Percentiles rank a stretch among this genome's conserved stretches.
phyloP scores from a whole-genome alignment of 2,329 filamentous ascomycete species.

The Fusarium neocosmosporiellum region DNA sequence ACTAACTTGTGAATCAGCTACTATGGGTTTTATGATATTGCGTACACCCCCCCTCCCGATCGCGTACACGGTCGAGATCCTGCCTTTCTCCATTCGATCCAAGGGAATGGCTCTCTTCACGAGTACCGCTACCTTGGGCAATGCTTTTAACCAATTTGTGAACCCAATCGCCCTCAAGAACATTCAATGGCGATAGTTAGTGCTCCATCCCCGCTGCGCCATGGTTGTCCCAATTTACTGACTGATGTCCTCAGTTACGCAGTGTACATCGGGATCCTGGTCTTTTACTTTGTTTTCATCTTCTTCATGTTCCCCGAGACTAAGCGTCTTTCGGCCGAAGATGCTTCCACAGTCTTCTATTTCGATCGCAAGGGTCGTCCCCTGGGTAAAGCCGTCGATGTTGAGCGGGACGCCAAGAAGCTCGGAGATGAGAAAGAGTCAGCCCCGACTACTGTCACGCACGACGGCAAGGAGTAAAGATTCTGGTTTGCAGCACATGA shows the following conservation, averaged over 20 bases:
- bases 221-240: neutral
- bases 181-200: neutral
- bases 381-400: too few relatives aligned
- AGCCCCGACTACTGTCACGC: too few relatives aligned
- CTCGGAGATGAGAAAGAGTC: too few relatives aligned
- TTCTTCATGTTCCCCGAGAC: neutral
- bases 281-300: neutral
- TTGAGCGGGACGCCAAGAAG: too few relatives aligned
- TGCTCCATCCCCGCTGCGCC: neutral
- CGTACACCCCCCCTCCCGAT: neutral
- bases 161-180: neutral
- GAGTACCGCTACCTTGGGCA: neutral
- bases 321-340: neutral
- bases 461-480: too few relatives aligned
- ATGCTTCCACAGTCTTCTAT: neutral
- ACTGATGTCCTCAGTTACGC: neutral
- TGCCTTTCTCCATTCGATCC: neutral
- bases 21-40: neutral
- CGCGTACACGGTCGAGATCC: neutral
- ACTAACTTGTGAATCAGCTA: neutral
- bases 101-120: neutral
- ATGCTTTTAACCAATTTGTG: neutral
- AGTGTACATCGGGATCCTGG: neutral
- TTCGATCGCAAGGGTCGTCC: too few relatives aligned
- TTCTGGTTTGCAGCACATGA: too few relatives aligned